Percentiles rank a stretch among this genome's conserved stretches.
Conservation (phyloP, 129 eudicot genomes). For the Mikania micrantha region DNA sequence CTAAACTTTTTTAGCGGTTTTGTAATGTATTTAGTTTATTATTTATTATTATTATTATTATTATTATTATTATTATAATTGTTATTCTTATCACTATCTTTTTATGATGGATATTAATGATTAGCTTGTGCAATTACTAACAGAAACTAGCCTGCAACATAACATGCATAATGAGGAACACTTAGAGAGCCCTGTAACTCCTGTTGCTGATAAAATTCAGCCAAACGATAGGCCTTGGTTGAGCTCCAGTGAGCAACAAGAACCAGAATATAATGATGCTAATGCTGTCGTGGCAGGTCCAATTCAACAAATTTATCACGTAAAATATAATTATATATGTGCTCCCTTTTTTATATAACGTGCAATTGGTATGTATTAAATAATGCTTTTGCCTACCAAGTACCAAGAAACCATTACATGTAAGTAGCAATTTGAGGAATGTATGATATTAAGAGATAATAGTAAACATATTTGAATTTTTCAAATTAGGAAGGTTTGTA, state of each 20-base stretch:
- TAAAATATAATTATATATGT: background rate
- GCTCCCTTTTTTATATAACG: background rate
- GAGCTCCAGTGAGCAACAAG: background rate
- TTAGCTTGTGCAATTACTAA: constrained; percentile 7
- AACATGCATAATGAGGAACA: constrained; percentile 21
- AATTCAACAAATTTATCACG: background rate
- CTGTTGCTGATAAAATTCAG: constrained; percentile 14
- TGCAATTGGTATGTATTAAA: background rate
- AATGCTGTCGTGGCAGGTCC: background rate
- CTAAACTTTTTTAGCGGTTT: background rate
- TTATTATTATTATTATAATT: background rate
- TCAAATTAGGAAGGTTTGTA: background rate
- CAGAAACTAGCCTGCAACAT: constrained; percentile 22
- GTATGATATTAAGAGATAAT: background rate
- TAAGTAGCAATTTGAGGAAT: background rate
- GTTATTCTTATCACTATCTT: no score
- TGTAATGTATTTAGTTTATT: background rate
- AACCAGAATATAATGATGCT: background rate
- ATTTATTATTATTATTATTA: background rate
- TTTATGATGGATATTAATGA: constrained; percentile 13
- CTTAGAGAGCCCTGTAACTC: constrained; percentile 7
- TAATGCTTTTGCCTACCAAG: background rate
- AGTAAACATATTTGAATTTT: background rate
- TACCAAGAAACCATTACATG: background rate
- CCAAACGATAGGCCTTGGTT: background rate